Percentiles rank a stretch among this genome's conserved stretches.
phyloP scores from a whole-genome alignment of 352 stramenopile species.

The Phytophthora citrophthora region DNA sequence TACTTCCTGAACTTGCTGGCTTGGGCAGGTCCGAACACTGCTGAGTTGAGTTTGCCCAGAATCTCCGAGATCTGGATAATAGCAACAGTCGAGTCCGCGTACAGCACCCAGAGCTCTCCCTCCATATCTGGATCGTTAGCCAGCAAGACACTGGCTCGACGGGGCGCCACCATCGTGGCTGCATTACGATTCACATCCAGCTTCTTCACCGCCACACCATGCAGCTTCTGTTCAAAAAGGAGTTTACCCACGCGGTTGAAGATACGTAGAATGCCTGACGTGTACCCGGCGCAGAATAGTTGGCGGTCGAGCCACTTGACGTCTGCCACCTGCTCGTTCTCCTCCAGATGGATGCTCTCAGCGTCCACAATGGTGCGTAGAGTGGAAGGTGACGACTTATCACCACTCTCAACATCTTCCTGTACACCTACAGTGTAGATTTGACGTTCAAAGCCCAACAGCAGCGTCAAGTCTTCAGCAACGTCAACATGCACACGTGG shows the following conservation, averaged over 20 bases:
- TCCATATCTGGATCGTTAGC: constrained; percentile 31
- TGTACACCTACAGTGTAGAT: constrained; percentile 41
- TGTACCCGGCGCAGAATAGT: constrained; percentile 61
- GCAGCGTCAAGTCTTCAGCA: constrained; percentile 49
- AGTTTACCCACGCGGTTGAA: constrained; percentile 59
- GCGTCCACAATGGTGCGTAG: constrained; percentile 40
- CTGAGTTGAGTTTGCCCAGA: constrained; percentile 51
- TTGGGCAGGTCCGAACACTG: constrained; percentile 68
- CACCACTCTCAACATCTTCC: constrained; percentile 26
- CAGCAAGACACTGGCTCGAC: constrained; percentile 39
- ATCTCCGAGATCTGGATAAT: constrained; percentile 80
- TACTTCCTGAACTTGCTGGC: constrained; percentile 87
- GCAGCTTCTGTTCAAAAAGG: constrained; percentile 71
- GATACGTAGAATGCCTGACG: constrained; percentile 64
- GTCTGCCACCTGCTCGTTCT: constrained; percentile 56
- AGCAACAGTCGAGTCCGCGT: constrained; percentile 75
- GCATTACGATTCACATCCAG: constrained; percentile 57
- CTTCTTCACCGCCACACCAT: constrained; percentile 49
- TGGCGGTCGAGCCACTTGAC: constrained; percentile 75
- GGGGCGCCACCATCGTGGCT: constrained; percentile 35
- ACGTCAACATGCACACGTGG: constrained; percentile 59
- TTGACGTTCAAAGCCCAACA: constrained; percentile 46
- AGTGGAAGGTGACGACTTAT: not conserved
- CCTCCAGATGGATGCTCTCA: constrained; percentile 39
- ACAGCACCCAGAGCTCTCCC: constrained; percentile 81